phyloP scores from a whole-genome alignment of 306 rosid species.

The Vigna mungo region DNA sequence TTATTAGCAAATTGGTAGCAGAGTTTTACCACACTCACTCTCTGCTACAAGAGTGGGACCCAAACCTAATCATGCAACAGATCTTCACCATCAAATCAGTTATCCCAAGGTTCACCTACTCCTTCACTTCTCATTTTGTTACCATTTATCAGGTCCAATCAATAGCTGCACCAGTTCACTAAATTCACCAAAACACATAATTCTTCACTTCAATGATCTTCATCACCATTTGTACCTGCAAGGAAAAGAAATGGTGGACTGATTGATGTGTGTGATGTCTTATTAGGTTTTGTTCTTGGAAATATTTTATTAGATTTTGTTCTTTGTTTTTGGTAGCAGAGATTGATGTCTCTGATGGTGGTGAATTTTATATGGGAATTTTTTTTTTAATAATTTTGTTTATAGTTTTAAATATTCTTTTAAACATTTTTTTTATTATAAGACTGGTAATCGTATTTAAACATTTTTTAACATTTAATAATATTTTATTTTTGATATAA shows the following conservation, averaged over 20 bases:
- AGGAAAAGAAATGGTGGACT: constrained; percentile 32
- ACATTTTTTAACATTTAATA: too few species aligned
- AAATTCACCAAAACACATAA: constrained; percentile 11
- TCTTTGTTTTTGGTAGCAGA: neutral
- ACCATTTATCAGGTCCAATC: constrained; percentile 41
- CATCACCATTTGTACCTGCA: constrained; percentile 44
- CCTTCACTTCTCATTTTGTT: constrained; percentile 43
- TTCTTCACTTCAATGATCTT: constrained; percentile 13
- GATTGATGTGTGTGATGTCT: constrained; percentile 37
- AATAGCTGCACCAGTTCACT: constrained; percentile 12
- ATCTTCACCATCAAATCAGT: constrained; percentile 52
- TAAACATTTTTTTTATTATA: too few species aligned
- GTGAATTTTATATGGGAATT: neutral
- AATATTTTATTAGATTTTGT: neutral
- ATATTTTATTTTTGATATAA: too few species aligned
- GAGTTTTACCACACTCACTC: constrained; percentile 35
- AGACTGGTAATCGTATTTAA: too few species aligned
- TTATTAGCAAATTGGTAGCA: constrained; percentile 38
- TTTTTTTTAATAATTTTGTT: too few species aligned
- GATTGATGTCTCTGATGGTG: neutral
- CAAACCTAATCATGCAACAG: constrained; percentile 2
- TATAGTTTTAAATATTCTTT: too few species aligned
- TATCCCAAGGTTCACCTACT: constrained; percentile 58
- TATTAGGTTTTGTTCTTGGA: neutral
- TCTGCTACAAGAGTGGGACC: constrained; percentile 30